Percentiles rank a stretch among this genome's conserved stretches.
Conservation (phyloP, 306 rosid genomes). For the Rubus parviflorus region DNA sequence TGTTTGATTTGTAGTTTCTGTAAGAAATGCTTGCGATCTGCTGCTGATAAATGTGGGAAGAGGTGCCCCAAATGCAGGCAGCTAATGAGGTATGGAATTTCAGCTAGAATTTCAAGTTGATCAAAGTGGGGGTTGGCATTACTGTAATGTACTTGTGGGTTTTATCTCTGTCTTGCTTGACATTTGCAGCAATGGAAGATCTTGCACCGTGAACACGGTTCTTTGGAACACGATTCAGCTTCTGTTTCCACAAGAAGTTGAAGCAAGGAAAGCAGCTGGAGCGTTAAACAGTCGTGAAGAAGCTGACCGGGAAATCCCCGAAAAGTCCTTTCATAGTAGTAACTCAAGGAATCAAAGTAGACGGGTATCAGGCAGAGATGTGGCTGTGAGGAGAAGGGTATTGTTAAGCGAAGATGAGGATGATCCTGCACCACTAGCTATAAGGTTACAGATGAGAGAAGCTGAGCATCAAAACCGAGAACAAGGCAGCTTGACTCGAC, state of each 20-base stretch:
- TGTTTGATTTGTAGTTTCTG: constrained; percentile 61
- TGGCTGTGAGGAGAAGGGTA: constrained; percentile 37
- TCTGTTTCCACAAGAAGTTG: constrained; percentile 84
- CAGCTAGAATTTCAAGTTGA: not conserved
- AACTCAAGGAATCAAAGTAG: constrained; percentile 41
- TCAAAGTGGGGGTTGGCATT: not conserved
- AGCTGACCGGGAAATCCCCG: constrained; percentile 35
- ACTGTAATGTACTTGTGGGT: not conserved
- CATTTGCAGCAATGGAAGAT: constrained; percentile 74
- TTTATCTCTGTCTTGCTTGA: not conserved
- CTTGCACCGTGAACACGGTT: constrained; percentile 90
- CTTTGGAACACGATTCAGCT: constrained; percentile 97
- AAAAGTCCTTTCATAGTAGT: constrained; percentile 37
- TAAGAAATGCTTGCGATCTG: constrained; percentile 76
- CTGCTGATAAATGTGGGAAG: constrained; percentile 92
- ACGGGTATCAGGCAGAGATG: constrained; percentile 26
- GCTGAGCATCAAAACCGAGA: constrained; percentile 14
- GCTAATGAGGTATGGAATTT: constrained; percentile 54
- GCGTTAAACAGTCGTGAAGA: constrained; percentile 37
- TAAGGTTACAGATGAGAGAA: constrained; percentile 34
- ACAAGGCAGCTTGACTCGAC: not conserved
- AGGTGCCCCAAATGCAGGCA: constrained; percentile 96
- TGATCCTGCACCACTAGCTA: constrained; percentile 26
- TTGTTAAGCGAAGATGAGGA: constrained; percentile 29
- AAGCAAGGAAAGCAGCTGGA: constrained; percentile 62